Conservation (phyloP, 1,284 basidiomycete genomes). For the Ustilago nuda region DNA sequence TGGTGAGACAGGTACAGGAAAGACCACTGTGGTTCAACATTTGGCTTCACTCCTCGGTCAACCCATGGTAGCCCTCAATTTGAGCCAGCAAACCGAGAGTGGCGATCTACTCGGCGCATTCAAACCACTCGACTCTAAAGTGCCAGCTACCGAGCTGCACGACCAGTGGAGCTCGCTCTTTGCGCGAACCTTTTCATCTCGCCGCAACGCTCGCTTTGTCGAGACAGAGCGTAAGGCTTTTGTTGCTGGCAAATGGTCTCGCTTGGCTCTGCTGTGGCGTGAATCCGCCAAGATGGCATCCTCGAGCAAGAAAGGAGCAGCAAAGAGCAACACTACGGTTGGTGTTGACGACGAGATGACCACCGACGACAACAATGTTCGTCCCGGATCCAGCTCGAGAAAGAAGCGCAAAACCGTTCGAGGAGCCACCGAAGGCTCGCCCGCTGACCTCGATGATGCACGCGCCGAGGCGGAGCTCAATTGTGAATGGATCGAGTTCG, state of each 20-base stretch:
- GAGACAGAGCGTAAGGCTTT: conserved; percentile 86
- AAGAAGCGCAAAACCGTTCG: conserved; percentile 66
- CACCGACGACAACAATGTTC: conserved; percentile 17
- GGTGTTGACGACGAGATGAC: conserved; percentile 12
- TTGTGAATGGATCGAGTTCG: conserved; percentile 73
- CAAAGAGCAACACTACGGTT: conserved; percentile 2
- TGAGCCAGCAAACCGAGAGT: conserved; percentile 97
- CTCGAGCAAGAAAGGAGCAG: conserved; percentile 71
- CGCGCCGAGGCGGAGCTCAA: conserved; percentile 48
- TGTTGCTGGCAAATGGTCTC: conserved; percentile 84
- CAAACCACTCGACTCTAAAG: conserved; percentile 82
- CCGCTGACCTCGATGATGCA: conserved; percentile 40
- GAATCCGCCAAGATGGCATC: conserved; percentile 76
- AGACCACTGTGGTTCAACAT: conserved; percentile 92
- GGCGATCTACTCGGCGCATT: conserved; percentile 94
- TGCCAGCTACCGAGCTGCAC: conserved; percentile 82
- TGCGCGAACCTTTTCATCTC: conserved; percentile 85
- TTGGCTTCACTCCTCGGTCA: conserved; percentile 83
- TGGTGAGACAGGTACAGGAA: conserved; percentile 98
- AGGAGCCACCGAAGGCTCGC: conserved; percentile 41
- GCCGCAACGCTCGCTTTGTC: conserved; percentile 89
- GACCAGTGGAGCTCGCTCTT: conserved; percentile 86
- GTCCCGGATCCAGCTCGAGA: conserved; percentile 31
- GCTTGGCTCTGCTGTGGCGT: conserved; percentile 85
- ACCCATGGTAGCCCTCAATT: conserved; percentile 86